Percentiles rank a stretch among this genome's conserved stretches.
Conservation (phyloP, 2,329 filamentous ascomycete species). For the Emmonsia crescens region DNA sequence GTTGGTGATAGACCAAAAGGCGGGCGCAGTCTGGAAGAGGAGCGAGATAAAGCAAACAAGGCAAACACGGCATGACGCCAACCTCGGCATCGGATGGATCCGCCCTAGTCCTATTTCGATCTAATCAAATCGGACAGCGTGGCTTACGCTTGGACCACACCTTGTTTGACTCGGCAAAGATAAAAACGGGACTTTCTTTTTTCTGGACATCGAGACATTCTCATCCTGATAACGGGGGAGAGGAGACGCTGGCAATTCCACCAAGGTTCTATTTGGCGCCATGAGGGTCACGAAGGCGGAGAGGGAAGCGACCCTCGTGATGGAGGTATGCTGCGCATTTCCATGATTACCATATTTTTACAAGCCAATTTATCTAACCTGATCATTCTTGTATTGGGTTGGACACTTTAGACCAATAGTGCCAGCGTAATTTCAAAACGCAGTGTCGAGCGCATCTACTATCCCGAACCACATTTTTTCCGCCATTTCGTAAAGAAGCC, state of each 20-base stretch:
- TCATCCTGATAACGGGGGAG: not conserved
- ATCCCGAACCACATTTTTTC: slow-evolving; percentile 72
- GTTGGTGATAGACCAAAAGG: not conserved
- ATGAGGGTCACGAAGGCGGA: slow-evolving; percentile 21
- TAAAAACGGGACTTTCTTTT: too few species aligned
- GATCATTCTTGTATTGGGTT: not conserved
- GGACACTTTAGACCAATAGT: slow-evolving; percentile 58
- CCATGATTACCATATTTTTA: slow-evolving; percentile 12
- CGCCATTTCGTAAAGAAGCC: slow-evolving; percentile 79
- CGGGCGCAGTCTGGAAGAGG: too few species aligned
- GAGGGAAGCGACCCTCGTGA: slow-evolving; percentile 42
- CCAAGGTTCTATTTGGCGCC: slow-evolving; percentile 7
- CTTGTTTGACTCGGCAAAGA: slow-evolving; percentile 27
- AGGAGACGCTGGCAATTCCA: not conserved
- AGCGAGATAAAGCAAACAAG: not conserved
- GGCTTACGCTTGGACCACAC: slow-evolving; percentile 29
- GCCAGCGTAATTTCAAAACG: slow-evolving; percentile 88
- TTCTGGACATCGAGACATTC: too few species aligned
- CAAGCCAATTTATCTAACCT: slow-evolving; percentile 7
- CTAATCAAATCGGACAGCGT: not conserved
- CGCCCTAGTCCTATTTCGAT: not conserved
- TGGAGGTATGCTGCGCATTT: slow-evolving; percentile 35
- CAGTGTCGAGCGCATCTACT: slow-evolving; percentile 83
- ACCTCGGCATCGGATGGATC: not conserved
- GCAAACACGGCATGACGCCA: not conserved